Evolutionary conservation across 192 early-diverging fungal genomes (phyloP).

Genomic region (Dissophora globulifera): DNA sequence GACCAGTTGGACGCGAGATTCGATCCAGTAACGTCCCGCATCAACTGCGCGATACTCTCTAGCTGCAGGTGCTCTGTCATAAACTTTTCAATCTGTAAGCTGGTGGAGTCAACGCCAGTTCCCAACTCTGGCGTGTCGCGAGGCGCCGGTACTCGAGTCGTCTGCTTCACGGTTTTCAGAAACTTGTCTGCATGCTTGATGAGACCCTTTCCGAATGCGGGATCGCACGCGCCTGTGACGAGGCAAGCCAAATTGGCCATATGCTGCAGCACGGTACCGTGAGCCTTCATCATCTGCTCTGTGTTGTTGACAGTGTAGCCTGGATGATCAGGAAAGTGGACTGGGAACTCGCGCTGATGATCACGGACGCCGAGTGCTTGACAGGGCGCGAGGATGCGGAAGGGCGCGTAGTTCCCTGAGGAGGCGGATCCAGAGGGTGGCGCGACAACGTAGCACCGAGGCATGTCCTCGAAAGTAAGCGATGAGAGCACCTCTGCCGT

Average conservation of each 20-base stretch:
- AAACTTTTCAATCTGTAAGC: slow-evolving; percentile 30
- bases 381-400: slow-evolving; percentile 38
- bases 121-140: slow-evolving; percentile 9
- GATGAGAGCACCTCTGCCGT: slow-evolving; percentile 28
- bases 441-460: slow-evolving; percentile 28
- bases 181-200: slow-evolving; percentile 37
- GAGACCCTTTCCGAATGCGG: slow-evolving; percentile 10
- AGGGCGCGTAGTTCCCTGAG: slow-evolving; percentile 18
- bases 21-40: slow-evolving; percentile 42
- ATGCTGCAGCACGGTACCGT: slow-evolving; percentile 41
- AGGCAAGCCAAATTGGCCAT: slow-evolving; percentile 30
- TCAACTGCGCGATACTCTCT: slow-evolving; percentile 13
- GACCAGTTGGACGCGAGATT: slow-evolving; percentile 25
- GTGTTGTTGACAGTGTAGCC: slow-evolving; percentile 33
- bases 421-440: slow-evolving; percentile 7
- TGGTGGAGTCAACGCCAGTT: slow-evolving; percentile 27
- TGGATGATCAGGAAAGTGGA: slow-evolving; percentile 35
- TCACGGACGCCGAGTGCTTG: slow-evolving; percentile 29
- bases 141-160: slow-evolving; percentile 2
- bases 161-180: slow-evolving; percentile 21
- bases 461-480: slow-evolving; percentile 37
- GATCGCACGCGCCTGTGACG: slow-evolving; percentile 16
- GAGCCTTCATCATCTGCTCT: slow-evolving; percentile 26
- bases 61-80: slow-evolving; percentile 37
- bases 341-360: slow-evolving; percentile 4